Base-by-base conservation (phyloP, 495 filamentous ascomycete species). In the Pyrenopolyporus hunteri region DNA sequence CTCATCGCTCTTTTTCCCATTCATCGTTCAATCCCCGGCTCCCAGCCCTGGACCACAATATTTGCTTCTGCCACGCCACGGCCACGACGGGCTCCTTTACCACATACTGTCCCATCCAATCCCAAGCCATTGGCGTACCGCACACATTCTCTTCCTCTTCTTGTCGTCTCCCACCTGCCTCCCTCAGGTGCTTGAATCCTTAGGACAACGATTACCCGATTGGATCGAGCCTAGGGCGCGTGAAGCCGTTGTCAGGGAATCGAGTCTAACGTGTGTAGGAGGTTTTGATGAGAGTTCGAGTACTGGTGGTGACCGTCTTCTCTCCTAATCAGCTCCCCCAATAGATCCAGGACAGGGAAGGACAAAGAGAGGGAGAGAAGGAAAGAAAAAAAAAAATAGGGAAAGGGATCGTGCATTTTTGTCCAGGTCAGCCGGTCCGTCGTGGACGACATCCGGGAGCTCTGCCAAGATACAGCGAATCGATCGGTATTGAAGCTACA, bases 51-150 rank as follows among this genome's bases (percentile, higher is more conserved):
- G 45, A 59, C 49, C 56, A 60, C 50, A 51, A 40, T 49, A 55
- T 60, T 65, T 59, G 49, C 50, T 65, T 54, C 50, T 55, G 37
- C 56, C 56, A 63, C 59, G 37, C 56, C 56, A 63, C 59, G 36
- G 56, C 63, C 56, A 52, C 56, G 51, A 57, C 56, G 37, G 56
- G 43, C 44, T 16, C 45, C 22, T 25, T 23, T 36, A 35, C 17
- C 25, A 31, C n/a, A n/a, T n/a, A n/a, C n/a, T n/a, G n/a, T 49
- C 45, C 19, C 33, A 14, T 22, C 45, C 39, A 46, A 55, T 26
- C 56, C 50, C 49, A 58, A n/a, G 53, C 60, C 47, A 52, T 51
- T 64, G 49, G 40, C 32, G 17, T 64, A 54, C 20, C 32, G 16
- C 26, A 13, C 23, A 17, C 33, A 35, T 20, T 37, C 33, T 52